These are phyloP conservation scores for Tricholoma furcatifolium DNA, from an alignment of 768 basidiomycete species.

Conservation along the genomic window DNA sequence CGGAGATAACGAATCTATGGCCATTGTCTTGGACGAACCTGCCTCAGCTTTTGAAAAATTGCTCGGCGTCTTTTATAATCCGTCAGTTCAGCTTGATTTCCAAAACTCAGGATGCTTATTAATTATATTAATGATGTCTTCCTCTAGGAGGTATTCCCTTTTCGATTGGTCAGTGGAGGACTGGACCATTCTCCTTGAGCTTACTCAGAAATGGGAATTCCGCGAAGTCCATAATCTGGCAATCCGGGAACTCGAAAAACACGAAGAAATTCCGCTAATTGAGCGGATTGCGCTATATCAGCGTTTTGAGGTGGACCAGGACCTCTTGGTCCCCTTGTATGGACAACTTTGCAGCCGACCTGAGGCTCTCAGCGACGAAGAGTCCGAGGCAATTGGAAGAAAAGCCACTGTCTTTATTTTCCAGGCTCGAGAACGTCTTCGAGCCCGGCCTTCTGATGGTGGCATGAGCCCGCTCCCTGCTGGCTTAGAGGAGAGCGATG, in stretches of 20 bases:
- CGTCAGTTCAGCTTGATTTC: slow-evolving; percentile 29
- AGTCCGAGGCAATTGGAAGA: slow-evolving; percentile 55
- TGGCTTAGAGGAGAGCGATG: slow-evolving; percentile 28
- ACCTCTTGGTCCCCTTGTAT: slow-evolving; percentile 52
- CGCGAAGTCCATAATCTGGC: slow-evolving; percentile 44
- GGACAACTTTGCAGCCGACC: slow-evolving; percentile 49
- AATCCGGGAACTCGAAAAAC: slow-evolving; percentile 34
- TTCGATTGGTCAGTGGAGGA: slow-evolving; percentile 48
- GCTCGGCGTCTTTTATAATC: slow-evolving; percentile 58
- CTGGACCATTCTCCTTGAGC: slow-evolving; percentile 55
- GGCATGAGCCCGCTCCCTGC: slow-evolving; percentile 37
- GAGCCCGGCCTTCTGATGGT: slow-evolving; percentile 28
- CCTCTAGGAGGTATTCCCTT: slow-evolving; percentile 49
- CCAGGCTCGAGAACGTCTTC: slow-evolving; percentile 48
- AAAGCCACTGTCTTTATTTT: slow-evolving; percentile 54
- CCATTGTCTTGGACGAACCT: slow-evolving; percentile 40
- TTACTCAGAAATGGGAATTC: slow-evolving; percentile 50
- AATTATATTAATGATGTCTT: not conserved
- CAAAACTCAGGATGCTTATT: no score
- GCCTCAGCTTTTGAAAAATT: slow-evolving; percentile 42
- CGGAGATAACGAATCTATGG: slow-evolving; percentile 39
- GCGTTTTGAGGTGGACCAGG: slow-evolving; percentile 43
- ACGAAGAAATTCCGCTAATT: slow-evolving; percentile 4
- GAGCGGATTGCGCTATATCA: slow-evolving; percentile 50
- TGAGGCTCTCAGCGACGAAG: slow-evolving; percentile 49